Evolutionary conservation across 2,329 filamentous ascomycete species (phyloP).

Genomic region (Xylaria sp.): DNA sequence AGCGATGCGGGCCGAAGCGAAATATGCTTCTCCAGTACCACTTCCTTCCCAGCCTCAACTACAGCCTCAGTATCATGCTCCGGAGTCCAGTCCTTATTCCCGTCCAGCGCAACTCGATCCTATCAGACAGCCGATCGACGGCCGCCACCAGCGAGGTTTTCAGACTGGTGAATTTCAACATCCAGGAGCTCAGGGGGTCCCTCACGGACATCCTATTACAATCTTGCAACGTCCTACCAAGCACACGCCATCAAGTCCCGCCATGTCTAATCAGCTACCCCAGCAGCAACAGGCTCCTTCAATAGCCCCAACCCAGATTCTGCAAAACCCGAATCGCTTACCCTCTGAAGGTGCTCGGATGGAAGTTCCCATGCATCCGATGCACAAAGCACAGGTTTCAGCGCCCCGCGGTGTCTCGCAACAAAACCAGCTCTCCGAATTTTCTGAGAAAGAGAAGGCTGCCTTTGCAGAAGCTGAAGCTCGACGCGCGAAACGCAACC

Average conservation of each 20-base stretch:
- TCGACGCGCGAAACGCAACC: conserved; percentile 94
- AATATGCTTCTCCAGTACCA: conserved; percentile 54
- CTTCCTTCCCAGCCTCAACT: conserved; percentile 50
- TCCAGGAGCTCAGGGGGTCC: conserved; percentile 45
- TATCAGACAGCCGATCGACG: conserved; percentile 45
- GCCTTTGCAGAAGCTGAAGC: conserved; percentile 90
- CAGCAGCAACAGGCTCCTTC: conserved; percentile 53
- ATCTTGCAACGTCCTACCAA: conserved; percentile 65
- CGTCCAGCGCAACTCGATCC: conserved; percentile 46
- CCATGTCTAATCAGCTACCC: conserved; percentile 48
- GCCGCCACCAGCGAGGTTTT: conserved; percentile 44
- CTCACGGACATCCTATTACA: conserved; percentile 62
- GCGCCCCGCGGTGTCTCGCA: conserved; percentile 67
- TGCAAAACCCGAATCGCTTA: conserved; percentile 80
- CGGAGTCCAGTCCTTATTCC: conserved; percentile 44
- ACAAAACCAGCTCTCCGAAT: conserved; percentile 76
- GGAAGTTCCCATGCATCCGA: conserved; percentile 48
- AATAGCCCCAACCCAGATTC: conserved; percentile 72
- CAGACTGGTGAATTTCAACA: conserved; percentile 44
- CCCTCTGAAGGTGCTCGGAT: conserved; percentile 58
- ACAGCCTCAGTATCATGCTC: conserved; percentile 41
- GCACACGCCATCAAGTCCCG: conserved; percentile 50
- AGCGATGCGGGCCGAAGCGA: conserved; percentile 79
- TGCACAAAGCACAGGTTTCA: conserved; percentile 64
- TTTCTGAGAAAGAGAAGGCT: conserved; percentile 85